Evolutionary conservation across 2,329 filamentous ascomycete species (phyloP).

Genomic region (Sordariomycetes sp.): DNA sequence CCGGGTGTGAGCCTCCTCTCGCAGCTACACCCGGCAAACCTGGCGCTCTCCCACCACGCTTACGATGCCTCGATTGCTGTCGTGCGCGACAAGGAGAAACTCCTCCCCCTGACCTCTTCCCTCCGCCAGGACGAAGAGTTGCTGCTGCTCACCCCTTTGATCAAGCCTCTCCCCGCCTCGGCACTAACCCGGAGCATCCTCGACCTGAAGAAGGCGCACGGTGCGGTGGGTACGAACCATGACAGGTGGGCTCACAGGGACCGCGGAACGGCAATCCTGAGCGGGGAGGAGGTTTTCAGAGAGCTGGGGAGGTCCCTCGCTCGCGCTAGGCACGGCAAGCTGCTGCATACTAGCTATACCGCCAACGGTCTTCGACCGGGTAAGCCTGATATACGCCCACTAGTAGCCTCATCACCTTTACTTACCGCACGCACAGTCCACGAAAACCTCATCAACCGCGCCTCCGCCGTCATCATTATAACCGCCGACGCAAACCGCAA

Average conservation of each 20-base stretch:
- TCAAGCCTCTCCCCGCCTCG: constrained; percentile 86
- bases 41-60: constrained; percentile 66
- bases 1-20: constrained; percentile 65
- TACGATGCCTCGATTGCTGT: constrained; percentile 92
- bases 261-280: constrained; percentile 55
- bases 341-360: constrained; percentile 90
- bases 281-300: constrained; percentile 82
- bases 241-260: constrained; percentile 46
- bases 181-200: constrained; percentile 62
- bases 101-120: constrained; percentile 70
- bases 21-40: constrained; percentile 70
- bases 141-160: constrained; percentile 74
- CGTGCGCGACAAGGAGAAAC: constrained; percentile 74
- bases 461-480: constrained; percentile 77
- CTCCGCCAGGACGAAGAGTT: constrained; percentile 79
- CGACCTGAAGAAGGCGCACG: constrained; percentile 31
- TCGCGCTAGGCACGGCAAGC: constrained; percentile 69
- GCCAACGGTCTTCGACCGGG: constrained; percentile 78
- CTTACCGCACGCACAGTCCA: constrained; percentile 43
- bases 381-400: constrained; percentile 13
- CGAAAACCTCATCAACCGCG: constrained; percentile 81
- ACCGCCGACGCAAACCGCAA: constrained; percentile 93
- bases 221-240: constrained; percentile 23
- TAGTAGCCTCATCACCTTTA: background rate
- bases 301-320: constrained; percentile 83